Percentiles rank a stretch among this genome's conserved stretches.
phyloP scores from a whole-genome alignment of 176 grass and related monocot species.

The Aegilops sharonensis region DNA sequence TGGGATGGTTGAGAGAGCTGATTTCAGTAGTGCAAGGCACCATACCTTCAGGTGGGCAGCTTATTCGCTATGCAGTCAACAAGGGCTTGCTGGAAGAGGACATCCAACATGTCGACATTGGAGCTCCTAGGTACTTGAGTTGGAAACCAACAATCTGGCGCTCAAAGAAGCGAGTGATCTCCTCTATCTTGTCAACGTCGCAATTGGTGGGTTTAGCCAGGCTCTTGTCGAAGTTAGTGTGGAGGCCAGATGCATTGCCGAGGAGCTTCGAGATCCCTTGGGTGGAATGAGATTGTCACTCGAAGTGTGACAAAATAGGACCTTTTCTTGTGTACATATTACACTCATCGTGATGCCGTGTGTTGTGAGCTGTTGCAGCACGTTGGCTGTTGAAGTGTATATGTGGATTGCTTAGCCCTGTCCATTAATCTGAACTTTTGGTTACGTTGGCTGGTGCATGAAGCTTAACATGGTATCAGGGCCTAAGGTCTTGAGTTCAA shows the following conservation, averaged over 20 bases:
- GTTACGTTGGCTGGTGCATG: too few relatives aligned
- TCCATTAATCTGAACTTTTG: too few relatives aligned
- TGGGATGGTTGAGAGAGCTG: not conserved
- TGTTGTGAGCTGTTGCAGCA: not conserved
- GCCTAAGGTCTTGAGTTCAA: too few relatives aligned
- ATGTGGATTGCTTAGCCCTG: too few relatives aligned
- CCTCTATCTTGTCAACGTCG: not conserved
- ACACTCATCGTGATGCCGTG: not conserved
- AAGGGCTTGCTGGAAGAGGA: not conserved
- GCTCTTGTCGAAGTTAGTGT: not conserved
- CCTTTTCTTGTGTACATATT: not conserved
- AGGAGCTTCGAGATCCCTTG: not conserved
- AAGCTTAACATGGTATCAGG: too few relatives aligned
- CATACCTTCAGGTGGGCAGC: not conserved
- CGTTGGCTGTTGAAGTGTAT: not conserved
- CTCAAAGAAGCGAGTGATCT: not conserved
- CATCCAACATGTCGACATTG: not conserved
- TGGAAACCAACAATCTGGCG: not conserved
- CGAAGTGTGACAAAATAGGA: not conserved
- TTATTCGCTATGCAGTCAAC: not conserved
- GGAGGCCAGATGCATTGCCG: not conserved
- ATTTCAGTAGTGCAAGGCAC: not conserved
- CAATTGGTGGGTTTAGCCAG: not conserved
- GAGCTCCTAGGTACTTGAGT: not conserved
- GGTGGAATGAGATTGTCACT: not conserved